Evolutionary conservation across 768 basidiomycete genomes (phyloP).

Genomic region (Fomitopsis pulvina): DNA sequence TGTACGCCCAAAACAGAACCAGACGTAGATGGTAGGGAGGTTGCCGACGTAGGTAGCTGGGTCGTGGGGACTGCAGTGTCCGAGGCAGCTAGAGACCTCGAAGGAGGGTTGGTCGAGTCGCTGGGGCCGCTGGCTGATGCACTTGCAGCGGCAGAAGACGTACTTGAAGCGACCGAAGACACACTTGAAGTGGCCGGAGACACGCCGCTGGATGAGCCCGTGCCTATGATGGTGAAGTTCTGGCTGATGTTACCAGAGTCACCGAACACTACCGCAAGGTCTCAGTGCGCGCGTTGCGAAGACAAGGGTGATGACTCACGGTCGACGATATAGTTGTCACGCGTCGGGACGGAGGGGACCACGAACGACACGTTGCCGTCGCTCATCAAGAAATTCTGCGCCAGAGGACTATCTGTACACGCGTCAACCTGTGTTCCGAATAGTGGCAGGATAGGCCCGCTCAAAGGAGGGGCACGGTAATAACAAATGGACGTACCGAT

Average conservation of each 20-base stretch:
- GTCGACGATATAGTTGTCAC: slow-evolving; percentile 40
- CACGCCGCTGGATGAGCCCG: slow-evolving; percentile 1
- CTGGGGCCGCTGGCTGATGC: not conserved
- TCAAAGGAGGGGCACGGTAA: not conserved
- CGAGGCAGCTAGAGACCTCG: no score
- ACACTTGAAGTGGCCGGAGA: not conserved
- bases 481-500: slow-evolving; percentile 28
- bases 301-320: slow-evolving; percentile 18
- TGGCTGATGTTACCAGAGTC: slow-evolving; percentile 34
- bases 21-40: not conserved
- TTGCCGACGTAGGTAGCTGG: not conserved
- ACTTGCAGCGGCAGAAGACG: not conserved
- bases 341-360: slow-evolving; percentile 30
- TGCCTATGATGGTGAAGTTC: slow-evolving; percentile 20
- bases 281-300: not conserved
- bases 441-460: not conserved
- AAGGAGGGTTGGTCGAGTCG: not conserved
- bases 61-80: not conserved
- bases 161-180: not conserved
- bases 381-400: slow-evolving; percentile 31
- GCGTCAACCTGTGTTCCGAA: not conserved
- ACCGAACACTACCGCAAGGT: slow-evolving; percentile 32
- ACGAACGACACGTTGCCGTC: slow-evolving; percentile 34
- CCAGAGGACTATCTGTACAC: slow-evolving; percentile 35
- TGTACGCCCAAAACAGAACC: not conserved